Percentiles rank a stretch among this genome's conserved stretches.
Conservation (phyloP, 495 filamentous ascomycete genomes). For the Podospora fimiseda region DNA sequence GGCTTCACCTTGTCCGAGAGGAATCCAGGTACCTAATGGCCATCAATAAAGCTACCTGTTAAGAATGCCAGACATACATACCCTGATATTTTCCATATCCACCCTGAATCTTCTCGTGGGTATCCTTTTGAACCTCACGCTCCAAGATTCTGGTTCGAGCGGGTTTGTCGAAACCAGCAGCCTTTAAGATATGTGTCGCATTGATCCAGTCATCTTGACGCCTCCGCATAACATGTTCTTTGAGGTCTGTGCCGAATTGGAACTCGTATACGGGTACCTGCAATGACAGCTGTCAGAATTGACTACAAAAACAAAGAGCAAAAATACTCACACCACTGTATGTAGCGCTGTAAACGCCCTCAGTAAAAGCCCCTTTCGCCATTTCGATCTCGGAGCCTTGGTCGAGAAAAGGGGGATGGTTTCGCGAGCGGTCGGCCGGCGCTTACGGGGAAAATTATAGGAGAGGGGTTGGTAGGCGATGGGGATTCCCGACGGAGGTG, state of each 20-base stretch:
- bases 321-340: constrained; percentile 76
- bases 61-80: constrained; percentile 23
- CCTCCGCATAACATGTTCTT: constrained; percentile 80
- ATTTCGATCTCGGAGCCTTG: constrained; percentile 19
- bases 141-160: constrained; percentile 90
- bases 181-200: constrained; percentile 90
- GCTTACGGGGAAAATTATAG: too few species aligned
- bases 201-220: constrained; percentile 87
- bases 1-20: constrained; percentile 68
- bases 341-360: constrained; percentile 75
- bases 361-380: constrained; percentile 30
- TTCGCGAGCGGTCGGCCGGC: too few species aligned
- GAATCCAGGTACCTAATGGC: constrained; percentile 83
- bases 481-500: too few species aligned
- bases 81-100: constrained; percentile 99
- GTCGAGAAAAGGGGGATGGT: neutral
- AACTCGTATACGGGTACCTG: constrained; percentile 72
- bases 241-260: constrained; percentile 65
- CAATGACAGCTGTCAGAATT: neutral
- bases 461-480: too few species aligned
- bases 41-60: neutral
- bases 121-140: constrained; percentile 91
- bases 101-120: constrained; percentile 95
- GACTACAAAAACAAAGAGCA: neutral
- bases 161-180: constrained; percentile 64